Conservation (phyloP, 345 rosid genomes). For the Abelmoschus esculentus region DNA sequence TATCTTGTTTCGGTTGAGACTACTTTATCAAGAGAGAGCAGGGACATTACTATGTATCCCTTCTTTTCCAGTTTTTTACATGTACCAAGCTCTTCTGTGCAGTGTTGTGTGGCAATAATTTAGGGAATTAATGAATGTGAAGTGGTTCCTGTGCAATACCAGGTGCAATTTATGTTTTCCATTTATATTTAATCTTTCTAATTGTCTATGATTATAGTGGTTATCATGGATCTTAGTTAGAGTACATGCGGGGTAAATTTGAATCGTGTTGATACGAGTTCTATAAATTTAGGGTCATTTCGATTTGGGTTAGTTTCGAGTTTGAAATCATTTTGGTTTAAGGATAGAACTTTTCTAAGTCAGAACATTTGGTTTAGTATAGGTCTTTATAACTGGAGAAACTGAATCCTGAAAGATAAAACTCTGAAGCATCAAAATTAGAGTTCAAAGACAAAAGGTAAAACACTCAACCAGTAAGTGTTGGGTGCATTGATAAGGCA, state of each 20-base stretch:
- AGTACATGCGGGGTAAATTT: too few relatives aligned
- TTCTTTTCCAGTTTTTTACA: background rate
- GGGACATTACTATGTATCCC: background rate
- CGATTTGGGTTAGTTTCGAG: too few relatives aligned
- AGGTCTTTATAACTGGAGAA: background rate
- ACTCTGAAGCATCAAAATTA: background rate
- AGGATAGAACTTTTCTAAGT: background rate
- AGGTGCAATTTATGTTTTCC: too few relatives aligned
- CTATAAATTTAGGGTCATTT: too few relatives aligned
- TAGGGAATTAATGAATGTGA: background rate
- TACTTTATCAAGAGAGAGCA: background rate
- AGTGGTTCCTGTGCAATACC: background rate
- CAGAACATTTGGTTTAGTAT: background rate
- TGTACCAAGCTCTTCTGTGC: background rate
- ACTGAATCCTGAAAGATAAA: background rate
- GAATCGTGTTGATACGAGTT: too few relatives aligned
- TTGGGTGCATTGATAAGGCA: too few relatives aligned
- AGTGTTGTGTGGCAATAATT: background rate
- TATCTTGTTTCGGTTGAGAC: background rate
- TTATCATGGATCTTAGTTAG: too few relatives aligned
- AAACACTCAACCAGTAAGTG: too few relatives aligned
- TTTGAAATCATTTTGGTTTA: background rate
- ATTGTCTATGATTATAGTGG: too few relatives aligned
- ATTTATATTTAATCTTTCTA: background rate
- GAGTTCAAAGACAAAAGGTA: background rate